These are phyloP conservation scores for Elaphomyces granulatus DNA, from an alignment of 495 filamentous ascomycete species.

Conservation along the genomic window DNA sequence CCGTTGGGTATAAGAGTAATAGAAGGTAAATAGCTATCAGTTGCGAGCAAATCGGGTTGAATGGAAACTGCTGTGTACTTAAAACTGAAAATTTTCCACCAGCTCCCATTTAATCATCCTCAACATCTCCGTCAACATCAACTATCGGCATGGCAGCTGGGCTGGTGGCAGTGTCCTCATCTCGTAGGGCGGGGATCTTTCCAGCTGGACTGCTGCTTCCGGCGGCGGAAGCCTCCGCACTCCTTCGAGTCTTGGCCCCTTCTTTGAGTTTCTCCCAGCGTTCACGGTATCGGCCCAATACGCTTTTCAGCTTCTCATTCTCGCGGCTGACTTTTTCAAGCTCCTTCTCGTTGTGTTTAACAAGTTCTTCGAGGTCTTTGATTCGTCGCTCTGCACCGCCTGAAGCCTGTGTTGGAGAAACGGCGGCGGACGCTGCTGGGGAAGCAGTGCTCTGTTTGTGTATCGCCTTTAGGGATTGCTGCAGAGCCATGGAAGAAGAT, in stretches of 20 bases:
- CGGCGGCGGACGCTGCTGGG: conserved; percentile 15
- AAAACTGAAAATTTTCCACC: no score
- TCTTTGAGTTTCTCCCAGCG: conserved; percentile 78
- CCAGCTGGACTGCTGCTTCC: conserved; percentile 5
- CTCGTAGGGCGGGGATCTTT: neutral
- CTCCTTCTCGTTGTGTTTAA: conserved; percentile 36
- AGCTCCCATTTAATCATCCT: neutral
- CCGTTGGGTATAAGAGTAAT: no score
- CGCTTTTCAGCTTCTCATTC: conserved; percentile 52
- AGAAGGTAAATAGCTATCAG: no score
- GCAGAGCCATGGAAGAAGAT: conserved; percentile 61
- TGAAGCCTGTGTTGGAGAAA: conserved; percentile 13
- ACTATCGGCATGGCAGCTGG: neutral
- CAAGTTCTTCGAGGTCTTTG: conserved; percentile 31
- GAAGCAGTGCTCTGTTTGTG: conserved; percentile 34
- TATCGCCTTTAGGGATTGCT: conserved; percentile 62
- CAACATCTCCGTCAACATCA: neutral
- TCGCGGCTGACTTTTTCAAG: conserved; percentile 44
- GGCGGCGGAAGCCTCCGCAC: conserved; percentile 9
- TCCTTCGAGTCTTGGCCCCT: conserved; percentile 53
- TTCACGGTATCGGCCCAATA: conserved; percentile 55
- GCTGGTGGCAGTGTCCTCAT: neutral
- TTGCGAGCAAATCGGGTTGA: no score
- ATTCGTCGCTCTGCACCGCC: conserved; percentile 29
- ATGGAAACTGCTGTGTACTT: no score